These are phyloP conservation scores for Polyporus arcularius DNA, from an alignment of 768 basidiomycete species.

Conservation along the genomic window DNA sequence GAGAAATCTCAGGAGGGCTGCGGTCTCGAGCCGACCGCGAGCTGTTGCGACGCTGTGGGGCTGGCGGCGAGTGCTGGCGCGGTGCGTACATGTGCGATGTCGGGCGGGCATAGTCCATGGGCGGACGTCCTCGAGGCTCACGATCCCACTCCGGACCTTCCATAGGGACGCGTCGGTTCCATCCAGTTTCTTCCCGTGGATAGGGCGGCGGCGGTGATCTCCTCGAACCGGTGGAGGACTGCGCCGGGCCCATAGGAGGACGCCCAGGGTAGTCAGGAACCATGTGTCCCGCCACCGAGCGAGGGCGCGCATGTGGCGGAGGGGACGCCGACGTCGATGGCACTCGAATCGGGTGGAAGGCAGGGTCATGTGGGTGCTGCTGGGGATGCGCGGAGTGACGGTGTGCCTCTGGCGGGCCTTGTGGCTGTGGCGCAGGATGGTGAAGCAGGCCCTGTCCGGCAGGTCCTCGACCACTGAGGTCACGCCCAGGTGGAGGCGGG, in stretches of 20 bases:
- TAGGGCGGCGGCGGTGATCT: slow-evolving; percentile 56
- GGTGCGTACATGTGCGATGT: slow-evolving; percentile 35
- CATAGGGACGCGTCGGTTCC: slow-evolving; percentile 55
- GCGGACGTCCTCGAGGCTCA: slow-evolving; percentile 28
- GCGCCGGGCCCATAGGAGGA: slow-evolving; percentile 45
- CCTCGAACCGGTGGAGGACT: slow-evolving; percentile 57
- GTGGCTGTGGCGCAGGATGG: slow-evolving; percentile 62
- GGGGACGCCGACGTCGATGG: slow-evolving; percentile 65
- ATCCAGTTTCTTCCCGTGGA: slow-evolving; percentile 57
- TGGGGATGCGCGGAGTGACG: slow-evolving; percentile 47
- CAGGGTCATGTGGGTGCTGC: slow-evolving; percentile 55
- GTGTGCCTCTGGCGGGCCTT: slow-evolving; percentile 44
- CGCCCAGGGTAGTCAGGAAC: slow-evolving; percentile 31
- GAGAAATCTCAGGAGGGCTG: slow-evolving; percentile 49
- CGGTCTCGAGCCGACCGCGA: slow-evolving; percentile 45
- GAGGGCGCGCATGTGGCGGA: slow-evolving; percentile 47
- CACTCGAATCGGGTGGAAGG: slow-evolving; percentile 55
- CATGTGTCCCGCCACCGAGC: slow-evolving; percentile 43
- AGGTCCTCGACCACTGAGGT: slow-evolving; percentile 50
- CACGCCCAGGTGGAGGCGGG: slow-evolving; percentile 40
- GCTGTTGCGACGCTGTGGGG: slow-evolving; percentile 41
- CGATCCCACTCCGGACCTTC: slow-evolving; percentile 57
- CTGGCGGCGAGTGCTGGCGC: slow-evolving; percentile 37
- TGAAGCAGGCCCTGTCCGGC: slow-evolving; percentile 62
- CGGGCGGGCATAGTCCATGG: slow-evolving; percentile 20